Evolutionary conservation across 2,329 filamentous ascomycete genomes (phyloP), one percentile per base, ranked within the genome.

Genomic region (Pseudonectria foliicola): DNA sequence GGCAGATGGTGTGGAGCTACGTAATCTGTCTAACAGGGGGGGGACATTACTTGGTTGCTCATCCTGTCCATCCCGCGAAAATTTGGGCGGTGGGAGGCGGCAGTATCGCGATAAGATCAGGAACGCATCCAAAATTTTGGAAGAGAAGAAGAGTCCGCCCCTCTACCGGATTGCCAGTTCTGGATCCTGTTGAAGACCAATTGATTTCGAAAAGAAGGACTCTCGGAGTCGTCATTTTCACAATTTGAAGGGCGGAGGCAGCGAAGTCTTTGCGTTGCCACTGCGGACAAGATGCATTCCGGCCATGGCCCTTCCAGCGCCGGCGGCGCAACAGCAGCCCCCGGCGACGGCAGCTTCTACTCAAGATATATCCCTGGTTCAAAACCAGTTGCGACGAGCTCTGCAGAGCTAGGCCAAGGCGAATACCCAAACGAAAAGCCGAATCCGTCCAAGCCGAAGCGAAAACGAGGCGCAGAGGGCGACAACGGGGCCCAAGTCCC

Each of bases 281-380:
- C 15, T 40, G 28, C 10, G 29, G 31, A 15, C n/a, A 34, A 2
- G 15, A 31, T 29, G 31, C 24, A 21, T 8, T 10, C 15, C 28
- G 7, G 30, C 31, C 12, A 40, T 18, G 27, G 27, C 44, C 16
- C 33, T 38, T 4, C 28, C 36, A 13, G 34, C 32, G 10, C 15
- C 43, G 4, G 6, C 28, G 7, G 34, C 44, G 37, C 33, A 14
- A 18, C 29, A 28, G 31, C 41, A 21, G 29, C 40, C 18, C 29
- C 34, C 10, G 23, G 34, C 2, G 46, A 52, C 34, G 50, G 45
- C 15, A 56, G 51, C 38, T 44, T 42, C 31, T 67, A 68, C 44
- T 55, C 65, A 29, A 59, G 66, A 40, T 68, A 70, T 42, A 50
- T 70, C 8, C 64, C 61, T 1, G 49, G 52, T 25, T 39, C 50